Conservation (phyloP, 495 filamentous ascomycete genomes). For the Annulohypoxylon moriforme region DNA sequence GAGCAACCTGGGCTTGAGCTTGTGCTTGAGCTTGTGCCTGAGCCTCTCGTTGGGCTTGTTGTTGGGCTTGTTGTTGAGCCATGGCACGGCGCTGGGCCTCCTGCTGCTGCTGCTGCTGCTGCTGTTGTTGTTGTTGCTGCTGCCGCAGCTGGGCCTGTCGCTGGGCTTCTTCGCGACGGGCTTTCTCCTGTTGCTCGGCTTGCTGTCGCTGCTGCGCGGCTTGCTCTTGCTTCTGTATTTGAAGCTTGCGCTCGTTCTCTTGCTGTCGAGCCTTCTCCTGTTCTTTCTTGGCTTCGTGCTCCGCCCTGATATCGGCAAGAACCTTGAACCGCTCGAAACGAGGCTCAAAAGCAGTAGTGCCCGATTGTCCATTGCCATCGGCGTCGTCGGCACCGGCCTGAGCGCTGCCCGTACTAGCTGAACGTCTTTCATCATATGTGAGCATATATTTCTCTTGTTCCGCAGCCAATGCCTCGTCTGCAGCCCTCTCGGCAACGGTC, state of each 20-base stretch:
- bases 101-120: constrained; percentile 48
- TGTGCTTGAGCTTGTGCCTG: constrained; percentile 58
- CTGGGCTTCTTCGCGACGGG: constrained; percentile 51
- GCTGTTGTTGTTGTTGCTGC: constrained; percentile 15
- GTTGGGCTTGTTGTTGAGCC: constrained; percentile 54
- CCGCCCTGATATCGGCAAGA: constrained; percentile 82
- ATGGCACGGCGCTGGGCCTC: constrained; percentile 50
- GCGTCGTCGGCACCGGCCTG: constrained; percentile 69
- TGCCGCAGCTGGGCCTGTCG: constrained; percentile 48
- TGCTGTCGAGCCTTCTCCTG: constrained; percentile 67
- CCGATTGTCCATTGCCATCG: constrained; percentile 78
- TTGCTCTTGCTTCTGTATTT: constrained; percentile 59
- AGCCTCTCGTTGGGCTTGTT: constrained; percentile 66
- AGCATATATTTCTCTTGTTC: constrained; percentile 93
- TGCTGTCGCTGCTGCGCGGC: constrained; percentile 49
- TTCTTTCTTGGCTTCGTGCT: constrained; percentile 78
- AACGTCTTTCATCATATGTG: constrained; percentile 86
- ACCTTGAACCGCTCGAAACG: constrained; percentile 92
- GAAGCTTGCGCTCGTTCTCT: constrained; percentile 74
- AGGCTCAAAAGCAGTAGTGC: constrained; percentile 78
- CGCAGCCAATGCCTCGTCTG: constrained; percentile 89
- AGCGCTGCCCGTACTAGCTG: constrained; percentile 66
- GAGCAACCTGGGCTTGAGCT: constrained; percentile 52
- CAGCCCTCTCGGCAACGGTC: constrained; percentile 92
- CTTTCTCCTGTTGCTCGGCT: constrained; percentile 48